Percentiles rank a stretch among this genome's conserved stretches.
These are phyloP conservation scores for Xylaria venustula DNA, from an alignment of 495 filamentous ascomycete species.

Conservation along the genomic window DNA sequence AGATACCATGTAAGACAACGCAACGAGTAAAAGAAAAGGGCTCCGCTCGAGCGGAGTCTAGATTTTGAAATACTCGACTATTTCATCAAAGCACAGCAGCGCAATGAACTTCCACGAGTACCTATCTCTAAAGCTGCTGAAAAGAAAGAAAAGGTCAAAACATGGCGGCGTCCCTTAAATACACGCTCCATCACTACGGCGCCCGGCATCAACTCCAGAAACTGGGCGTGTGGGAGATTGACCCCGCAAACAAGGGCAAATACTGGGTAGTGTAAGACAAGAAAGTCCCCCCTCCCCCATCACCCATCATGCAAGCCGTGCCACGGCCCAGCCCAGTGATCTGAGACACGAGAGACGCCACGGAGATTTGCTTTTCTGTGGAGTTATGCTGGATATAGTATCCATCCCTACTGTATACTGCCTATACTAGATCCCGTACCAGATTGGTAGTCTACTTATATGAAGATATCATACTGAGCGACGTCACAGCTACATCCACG, in stretches of 20 bases:
- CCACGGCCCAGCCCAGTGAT: neutral
- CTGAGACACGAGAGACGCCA: neutral
- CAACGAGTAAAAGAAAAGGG: neutral
- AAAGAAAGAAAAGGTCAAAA: no score
- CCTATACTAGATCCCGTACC: no score
- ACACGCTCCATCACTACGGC: slow-evolving; percentile 26
- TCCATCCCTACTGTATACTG: no score
- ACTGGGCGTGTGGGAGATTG: slow-evolving; percentile 30
- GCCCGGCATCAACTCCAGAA: slow-evolving; percentile 25
- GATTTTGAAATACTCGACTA: no score
- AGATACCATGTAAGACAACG: neutral
- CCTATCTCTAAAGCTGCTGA: neutral
- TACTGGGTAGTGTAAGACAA: slow-evolving; percentile 29
- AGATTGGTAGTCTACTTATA: no score
- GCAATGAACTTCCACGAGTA: neutral
- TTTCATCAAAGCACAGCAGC: neutral
- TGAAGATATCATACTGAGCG: neutral
- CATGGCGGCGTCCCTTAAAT: slow-evolving; percentile 27
- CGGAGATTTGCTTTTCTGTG: no score
- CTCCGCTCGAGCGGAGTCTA: neutral
- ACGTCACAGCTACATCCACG: slow-evolving; percentile 68
- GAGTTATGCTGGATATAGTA: no score
- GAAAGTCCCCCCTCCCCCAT: neutral
- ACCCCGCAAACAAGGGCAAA: slow-evolving; percentile 19
- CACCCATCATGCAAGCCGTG: no score